A percentile compares a stretch with the other conserved stretches of the same genome.
These are phyloP conservation scores for Sesbania bispinosa DNA, from an alignment of 306 rosid species.

Conservation along the genomic window DNA sequence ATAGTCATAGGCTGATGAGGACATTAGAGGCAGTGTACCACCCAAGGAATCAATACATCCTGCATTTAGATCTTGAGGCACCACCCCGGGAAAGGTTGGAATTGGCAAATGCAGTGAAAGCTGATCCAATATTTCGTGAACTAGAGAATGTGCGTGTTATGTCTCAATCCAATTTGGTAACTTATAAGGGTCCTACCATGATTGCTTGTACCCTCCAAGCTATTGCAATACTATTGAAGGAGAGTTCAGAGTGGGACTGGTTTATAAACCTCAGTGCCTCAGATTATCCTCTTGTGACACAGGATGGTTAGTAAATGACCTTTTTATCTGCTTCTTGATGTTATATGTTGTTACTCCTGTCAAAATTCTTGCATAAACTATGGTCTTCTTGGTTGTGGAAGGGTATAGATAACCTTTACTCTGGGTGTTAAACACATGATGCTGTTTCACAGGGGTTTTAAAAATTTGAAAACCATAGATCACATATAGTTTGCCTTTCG, in stretches of 20 bases:
- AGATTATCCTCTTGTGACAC: constrained; percentile 96
- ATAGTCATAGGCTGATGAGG: constrained; percentile 92
- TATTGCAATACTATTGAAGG: constrained; percentile 80
- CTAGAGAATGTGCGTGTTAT: constrained; percentile 89
- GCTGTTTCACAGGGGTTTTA: not conserved
- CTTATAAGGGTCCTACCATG: constrained; percentile 98
- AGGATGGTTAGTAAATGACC: constrained; percentile 69
- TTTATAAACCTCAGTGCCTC: constrained; percentile 96
- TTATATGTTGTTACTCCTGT: not conserved
- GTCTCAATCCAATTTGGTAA: constrained; percentile 86
- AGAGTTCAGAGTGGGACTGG: constrained; percentile 75
- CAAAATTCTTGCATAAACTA: constrained; percentile 11
- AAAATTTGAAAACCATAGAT: not conserved
- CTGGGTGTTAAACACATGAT: not conserved
- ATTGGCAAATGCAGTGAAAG: constrained; percentile 73
- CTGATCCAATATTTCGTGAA: constrained; percentile 71
- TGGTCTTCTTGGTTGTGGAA: constrained; percentile 3
- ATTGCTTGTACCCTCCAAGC: constrained; percentile 98
- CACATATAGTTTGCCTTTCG: constrained; percentile 11
- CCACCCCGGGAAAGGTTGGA: constrained; percentile 98
- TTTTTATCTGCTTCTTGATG: constrained; percentile 14
- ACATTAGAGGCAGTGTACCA: constrained; percentile 90
- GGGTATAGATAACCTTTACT: not conserved
- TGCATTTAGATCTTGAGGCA: constrained; percentile 98
- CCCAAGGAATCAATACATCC: constrained; percentile 84